Conservation (phyloP, 2,329 filamentous ascomycete species). For the Samsoniella hepiali region DNA sequence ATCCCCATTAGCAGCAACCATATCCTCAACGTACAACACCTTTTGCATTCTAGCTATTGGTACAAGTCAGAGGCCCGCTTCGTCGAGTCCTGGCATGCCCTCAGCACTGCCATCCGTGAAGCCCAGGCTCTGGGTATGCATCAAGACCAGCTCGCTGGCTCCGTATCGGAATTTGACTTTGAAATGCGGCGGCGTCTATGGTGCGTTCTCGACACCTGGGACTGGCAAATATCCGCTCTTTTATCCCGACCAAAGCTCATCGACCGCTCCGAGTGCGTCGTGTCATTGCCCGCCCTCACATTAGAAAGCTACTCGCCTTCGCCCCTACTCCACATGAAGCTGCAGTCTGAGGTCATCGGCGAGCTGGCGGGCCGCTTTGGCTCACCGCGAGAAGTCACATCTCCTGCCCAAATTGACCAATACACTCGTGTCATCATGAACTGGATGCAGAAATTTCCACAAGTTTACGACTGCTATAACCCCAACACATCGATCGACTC, state of each 20-base stretch:
- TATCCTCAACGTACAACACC: constrained; percentile 33
- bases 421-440: constrained; percentile 36
- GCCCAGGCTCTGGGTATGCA: constrained; percentile 36
- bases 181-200: constrained; percentile 37
- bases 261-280: constrained; percentile 19
- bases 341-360: constrained; percentile 35
- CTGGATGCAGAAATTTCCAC: constrained; percentile 43
- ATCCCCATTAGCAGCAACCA: constrained; percentile 34
- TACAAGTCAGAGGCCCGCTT: constrained; percentile 37
- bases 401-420: constrained; percentile 30
- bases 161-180: constrained; percentile 32
- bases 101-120: constrained; percentile 35
- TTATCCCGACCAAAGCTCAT: constrained; percentile 24
- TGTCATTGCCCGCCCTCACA: constrained; percentile 18
- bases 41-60: constrained; percentile 39
- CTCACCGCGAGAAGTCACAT: constrained; percentile 28
- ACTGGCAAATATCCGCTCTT: constrained; percentile 38
- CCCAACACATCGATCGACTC: constrained; percentile 42
- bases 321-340: constrained; percentile 30
- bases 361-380: constrained; percentile 32
- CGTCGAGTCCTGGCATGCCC: constrained; percentile 37
- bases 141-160: constrained; percentile 28
- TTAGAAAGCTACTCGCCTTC: constrained; percentile 21
- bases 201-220: constrained; percentile 38
- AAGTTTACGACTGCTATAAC: constrained; percentile 36